A percentile compares a stretch with the other conserved stretches of the same genome.
Evolutionary conservation across 2,329 filamentous ascomycete species (phyloP).

Genomic region (Scolecobasidium constrictum): DNA sequence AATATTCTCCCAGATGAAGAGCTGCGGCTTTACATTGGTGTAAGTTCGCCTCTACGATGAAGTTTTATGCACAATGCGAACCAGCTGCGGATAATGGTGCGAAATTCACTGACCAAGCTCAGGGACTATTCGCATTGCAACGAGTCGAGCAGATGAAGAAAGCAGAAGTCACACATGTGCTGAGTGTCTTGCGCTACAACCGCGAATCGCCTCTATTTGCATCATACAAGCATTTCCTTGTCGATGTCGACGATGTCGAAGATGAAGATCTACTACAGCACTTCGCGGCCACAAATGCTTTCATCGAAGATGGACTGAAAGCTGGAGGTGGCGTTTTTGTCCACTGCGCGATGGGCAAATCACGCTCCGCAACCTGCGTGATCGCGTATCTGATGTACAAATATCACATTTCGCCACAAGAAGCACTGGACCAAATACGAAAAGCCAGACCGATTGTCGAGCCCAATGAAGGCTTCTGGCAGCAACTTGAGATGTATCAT

Average conservation of each 20-base stretch:
- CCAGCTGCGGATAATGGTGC: no score
- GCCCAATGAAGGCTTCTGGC: slow-evolving; percentile 86
- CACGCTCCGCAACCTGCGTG: slow-evolving; percentile 74
- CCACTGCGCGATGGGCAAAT: slow-evolving; percentile 88
- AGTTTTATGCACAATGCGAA: no score
- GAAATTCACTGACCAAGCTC: no score
- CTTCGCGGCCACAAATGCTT: slow-evolving; percentile 66
- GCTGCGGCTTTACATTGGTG: slow-evolving; percentile 63
- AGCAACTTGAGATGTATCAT: slow-evolving; percentile 78
- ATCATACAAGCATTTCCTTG: slow-evolving; percentile 59
- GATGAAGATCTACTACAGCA: slow-evolving; percentile 79
- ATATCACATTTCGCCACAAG: slow-evolving; percentile 39
- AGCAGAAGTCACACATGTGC: slow-evolving; percentile 74
- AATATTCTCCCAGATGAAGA: no score
- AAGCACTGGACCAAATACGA: slow-evolving; percentile 61
- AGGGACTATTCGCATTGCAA: slow-evolving; percentile 72
- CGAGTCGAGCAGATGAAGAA: slow-evolving; percentile 59
- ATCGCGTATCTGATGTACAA: slow-evolving; percentile 71
- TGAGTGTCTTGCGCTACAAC: slow-evolving; percentile 66
- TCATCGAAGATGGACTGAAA: slow-evolving; percentile 68
- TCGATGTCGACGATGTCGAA: slow-evolving; percentile 84
- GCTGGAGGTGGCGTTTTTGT: slow-evolving; percentile 52
- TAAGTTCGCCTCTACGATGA: no score
- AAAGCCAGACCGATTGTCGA: slow-evolving; percentile 66
- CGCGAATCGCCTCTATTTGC: slow-evolving; percentile 46